Evolutionary conservation across 805 yeast species (phyloP), one percentile per base, ranked within the genome.

Genomic region (Maudiozyma pseudohumilis): DNA sequence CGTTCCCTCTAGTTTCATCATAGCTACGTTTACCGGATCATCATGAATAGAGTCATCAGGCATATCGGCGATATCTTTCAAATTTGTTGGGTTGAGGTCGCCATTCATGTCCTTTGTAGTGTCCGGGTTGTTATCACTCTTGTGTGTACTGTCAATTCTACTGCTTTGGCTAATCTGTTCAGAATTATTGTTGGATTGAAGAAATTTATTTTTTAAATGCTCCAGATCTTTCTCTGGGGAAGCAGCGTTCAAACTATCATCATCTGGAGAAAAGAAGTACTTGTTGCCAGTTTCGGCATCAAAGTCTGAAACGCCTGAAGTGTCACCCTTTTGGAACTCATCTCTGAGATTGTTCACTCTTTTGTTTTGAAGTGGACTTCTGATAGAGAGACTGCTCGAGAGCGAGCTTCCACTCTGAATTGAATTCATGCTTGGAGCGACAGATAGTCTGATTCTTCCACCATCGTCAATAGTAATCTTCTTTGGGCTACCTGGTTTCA

Each of bases 1-100:
- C 27, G 67, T 74, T 1, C 95, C 97, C 59, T 84, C 94, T 22
- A 89, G 64, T 59, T 82, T 88, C 60, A 66, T 66, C 47, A 88
- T 64, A 0, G 97, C 87, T 33, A 77, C 74, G 36, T 68, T 70
- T 11, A 87, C 65, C 0, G 95, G 95, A 57, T 85, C 83, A 21
- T 69, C 73, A 28, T 64, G 67, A 29, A 72, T 63, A 0, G 77
- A 68, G 33, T 80, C 87, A 55, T 89, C 96, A 0, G 96, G 89
- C 35, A 88, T 75, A 5, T 82, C 81, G 1, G 94, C 94, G 34
- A 87, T 68, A 50, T 79, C 85, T 26, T 46, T 42, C 17, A 52
- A 30, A 13, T 36, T 36, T 3, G 39, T 30, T 13, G 40, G 38
- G 12, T 44, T 37, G 2, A 39, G 11, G 6, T 26, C 32, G 22